phyloP scores from a whole-genome alignment of 768 basidiomycete genomes.

The Xerocomus brunneocitrinus region DNA sequence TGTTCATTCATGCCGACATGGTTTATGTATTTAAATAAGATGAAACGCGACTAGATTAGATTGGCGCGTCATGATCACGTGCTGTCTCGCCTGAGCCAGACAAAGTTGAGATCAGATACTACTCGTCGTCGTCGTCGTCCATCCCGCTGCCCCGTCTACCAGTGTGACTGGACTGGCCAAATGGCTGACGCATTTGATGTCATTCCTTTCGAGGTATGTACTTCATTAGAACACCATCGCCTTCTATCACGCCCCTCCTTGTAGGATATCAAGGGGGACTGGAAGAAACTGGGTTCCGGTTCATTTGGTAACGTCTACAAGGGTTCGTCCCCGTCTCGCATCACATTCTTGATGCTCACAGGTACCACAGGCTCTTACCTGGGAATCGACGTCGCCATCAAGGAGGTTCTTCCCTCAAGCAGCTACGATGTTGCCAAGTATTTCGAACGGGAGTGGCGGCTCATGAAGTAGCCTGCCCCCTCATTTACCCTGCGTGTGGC shows the following conservation, averaged over 20 bases:
- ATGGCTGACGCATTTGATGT: constrained; percentile 79
- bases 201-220: constrained; percentile 74
- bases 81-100: constrained; percentile 14
- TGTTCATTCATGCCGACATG: neutral
- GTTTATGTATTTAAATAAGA: neutral
- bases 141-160: constrained; percentile 1
- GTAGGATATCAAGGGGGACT: constrained; percentile 82
- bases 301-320: constrained; percentile 93
- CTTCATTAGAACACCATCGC: neutral
- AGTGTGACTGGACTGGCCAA: neutral
- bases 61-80: constrained; percentile 18
- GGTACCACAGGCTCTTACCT: constrained; percentile 70
- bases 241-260: neutral
- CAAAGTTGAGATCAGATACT: constrained; percentile 4
- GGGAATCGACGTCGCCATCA: constrained; percentile 94
- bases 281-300: constrained; percentile 89
- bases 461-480: constrained; percentile 67
- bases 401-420: constrained; percentile 88
- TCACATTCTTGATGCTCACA: constrained; percentile 2
- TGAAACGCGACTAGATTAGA: constrained; percentile 13
- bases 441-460: constrained; percentile 96
- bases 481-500: neutral
- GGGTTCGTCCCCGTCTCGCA: constrained; percentile 30
- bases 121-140: neutral
- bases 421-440: constrained; percentile 97